Conservation (phyloP, 805 yeast species). For the Starmerella stellata region DNA sequence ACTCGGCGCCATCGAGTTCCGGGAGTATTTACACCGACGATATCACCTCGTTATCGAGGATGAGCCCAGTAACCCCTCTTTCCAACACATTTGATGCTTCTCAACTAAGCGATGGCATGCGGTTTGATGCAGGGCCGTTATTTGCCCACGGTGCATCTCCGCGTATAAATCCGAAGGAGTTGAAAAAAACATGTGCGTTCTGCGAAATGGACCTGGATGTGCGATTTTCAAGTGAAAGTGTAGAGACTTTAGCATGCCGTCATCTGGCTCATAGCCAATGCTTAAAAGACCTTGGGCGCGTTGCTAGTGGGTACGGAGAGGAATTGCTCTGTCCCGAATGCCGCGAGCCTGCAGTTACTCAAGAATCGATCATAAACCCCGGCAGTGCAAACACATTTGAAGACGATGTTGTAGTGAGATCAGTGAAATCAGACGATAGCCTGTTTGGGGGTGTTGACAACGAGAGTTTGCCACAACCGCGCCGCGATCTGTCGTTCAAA, state of each 20-base stretch:
- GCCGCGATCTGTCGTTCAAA: not conserved
- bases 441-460: not conserved
- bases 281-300: not conserved
- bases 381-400: not conserved
- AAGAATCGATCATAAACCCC: not conserved
- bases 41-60: not conserved
- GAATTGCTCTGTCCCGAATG: not conserved
- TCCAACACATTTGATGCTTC: not conserved
- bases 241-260: not conserved
- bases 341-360: not conserved
- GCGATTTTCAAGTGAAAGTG: not conserved
- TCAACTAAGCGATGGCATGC: not conserved
- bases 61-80: not conserved
- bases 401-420: not conserved
- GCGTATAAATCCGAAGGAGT: not conserved
- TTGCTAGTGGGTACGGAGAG: not conserved
- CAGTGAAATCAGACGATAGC: not conserved
- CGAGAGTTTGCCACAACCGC: not conserved
- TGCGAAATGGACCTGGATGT: not conserved
- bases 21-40: not conserved
- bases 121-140: not conserved
- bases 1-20: not conserved
- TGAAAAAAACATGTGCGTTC: not conserved
- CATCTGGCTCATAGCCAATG: not conserved
- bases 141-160: not conserved